Percentiles rank a stretch among this genome's conserved stretches.
Evolutionary conservation across 257 asterid species (phyloP).

Genomic region (Solanum peruvianum): DNA sequence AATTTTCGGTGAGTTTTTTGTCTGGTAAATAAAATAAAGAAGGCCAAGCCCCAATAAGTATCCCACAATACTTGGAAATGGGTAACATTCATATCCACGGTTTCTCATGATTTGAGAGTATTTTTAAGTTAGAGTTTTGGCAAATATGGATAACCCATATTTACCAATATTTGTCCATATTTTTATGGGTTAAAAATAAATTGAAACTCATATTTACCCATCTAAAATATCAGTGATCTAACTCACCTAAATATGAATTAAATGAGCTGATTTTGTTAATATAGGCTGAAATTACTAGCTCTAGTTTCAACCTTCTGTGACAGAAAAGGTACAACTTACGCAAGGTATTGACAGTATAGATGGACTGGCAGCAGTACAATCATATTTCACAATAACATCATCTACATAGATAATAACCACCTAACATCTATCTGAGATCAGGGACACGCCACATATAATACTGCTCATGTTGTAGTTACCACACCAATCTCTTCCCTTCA

Average conservation of each 20-base stretch:
- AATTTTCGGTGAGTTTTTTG: no score
- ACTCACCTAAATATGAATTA: neutral
- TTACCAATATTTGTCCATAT: neutral
- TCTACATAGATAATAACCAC: neutral
- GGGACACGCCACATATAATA: neutral
- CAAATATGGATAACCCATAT: neutral
- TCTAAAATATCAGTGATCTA: neutral
- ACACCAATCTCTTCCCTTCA: neutral
- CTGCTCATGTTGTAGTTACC: neutral
- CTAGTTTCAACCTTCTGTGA: neutral
- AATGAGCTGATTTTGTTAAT: neutral
- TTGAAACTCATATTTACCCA: neutral
- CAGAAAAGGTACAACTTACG: neutral
- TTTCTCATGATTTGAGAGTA: neutral
- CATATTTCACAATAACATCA: neutral
- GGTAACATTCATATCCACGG: neutral
- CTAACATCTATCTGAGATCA: neutral
- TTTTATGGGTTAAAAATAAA: neutral
- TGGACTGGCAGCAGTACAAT: neutral
- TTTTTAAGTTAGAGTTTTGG: neutral
- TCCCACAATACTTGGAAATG: neutral
- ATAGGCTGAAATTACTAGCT: neutral
- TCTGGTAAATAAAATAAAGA: neutral
- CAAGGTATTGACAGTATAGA: neutral
- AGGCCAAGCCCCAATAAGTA: neutral